Percentiles rank a stretch among this genome's conserved stretches.
These are phyloP conservation scores for Neopestalotiopsis sp. DNA, from an alignment of 2,329 filamentous ascomycete genomes.

Conservation along the genomic window DNA sequence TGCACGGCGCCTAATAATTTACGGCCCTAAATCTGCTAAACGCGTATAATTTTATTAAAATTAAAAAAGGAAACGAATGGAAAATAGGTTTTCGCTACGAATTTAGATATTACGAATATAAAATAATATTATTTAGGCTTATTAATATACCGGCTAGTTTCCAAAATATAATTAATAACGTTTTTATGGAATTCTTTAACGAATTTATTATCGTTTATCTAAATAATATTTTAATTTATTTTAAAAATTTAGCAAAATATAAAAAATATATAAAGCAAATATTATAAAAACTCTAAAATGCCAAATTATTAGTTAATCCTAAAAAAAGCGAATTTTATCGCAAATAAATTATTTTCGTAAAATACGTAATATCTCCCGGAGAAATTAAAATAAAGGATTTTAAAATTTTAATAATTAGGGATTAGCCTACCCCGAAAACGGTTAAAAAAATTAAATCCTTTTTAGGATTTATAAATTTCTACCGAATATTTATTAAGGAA, in stretches of 20 bases:
- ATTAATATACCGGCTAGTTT: no score
- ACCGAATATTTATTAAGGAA: conserved; percentile 9
- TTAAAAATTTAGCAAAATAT: conserved; percentile 22
- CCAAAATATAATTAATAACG: no score
- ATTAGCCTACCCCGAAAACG: conserved; percentile 22
- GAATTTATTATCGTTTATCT: conserved; percentile 14
- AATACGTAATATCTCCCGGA: conserved; percentile 32
- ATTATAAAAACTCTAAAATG: conserved; percentile 12
- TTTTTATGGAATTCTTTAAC: conserved; percentile 11
- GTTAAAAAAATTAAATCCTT: conserved; percentile 19
- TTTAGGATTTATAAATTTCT: conserved; percentile 17
- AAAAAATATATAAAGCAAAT: conserved; percentile 29
- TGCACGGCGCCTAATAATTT: neutral
- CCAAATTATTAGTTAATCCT: conserved; percentile 22
- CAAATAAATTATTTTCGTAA: conserved; percentile 33
- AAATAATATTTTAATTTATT: neutral
- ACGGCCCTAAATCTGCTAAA: neutral
- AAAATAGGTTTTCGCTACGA: conserved; percentile 31
- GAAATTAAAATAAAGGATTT: conserved; percentile 32
- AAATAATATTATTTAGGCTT: no score
- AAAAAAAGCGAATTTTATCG: conserved; percentile 37
- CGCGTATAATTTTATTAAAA: conserved; percentile 22
- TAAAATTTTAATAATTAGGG: conserved; percentile 30
- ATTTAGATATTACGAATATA: conserved; percentile 31
- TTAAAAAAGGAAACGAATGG: conserved; percentile 27